Conservation (phyloP, 2,329 filamentous ascomycete genomes). For the Fusarium solani-melongenae region DNA sequence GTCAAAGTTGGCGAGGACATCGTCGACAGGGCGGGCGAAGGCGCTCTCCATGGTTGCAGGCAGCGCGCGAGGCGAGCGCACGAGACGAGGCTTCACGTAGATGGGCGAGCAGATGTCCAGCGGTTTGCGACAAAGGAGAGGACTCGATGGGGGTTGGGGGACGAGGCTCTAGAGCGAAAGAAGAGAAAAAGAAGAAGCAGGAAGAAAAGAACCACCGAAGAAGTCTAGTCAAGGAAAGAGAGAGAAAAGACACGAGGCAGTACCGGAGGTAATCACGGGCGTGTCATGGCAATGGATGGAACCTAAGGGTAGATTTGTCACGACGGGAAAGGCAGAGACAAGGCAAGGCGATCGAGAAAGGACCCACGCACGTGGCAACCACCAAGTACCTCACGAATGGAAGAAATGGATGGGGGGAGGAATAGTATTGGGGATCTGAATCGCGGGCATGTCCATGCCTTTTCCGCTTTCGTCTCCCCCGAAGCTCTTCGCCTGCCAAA, state of each 20-base stretch:
- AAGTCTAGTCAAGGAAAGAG: constrained; percentile 25
- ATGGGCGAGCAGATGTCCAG: background rate
- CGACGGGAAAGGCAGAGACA: constrained; percentile 24
- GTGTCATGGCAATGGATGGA: constrained; percentile 41
- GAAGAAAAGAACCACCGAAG: constrained; percentile 13
- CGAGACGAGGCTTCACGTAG: constrained; percentile 13
- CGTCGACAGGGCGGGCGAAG: constrained; percentile 66
- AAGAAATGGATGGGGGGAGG: background rate
- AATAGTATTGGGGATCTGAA: constrained; percentile 13
- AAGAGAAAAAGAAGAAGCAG: constrained; percentile 10
- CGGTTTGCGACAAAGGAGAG: constrained; percentile 28
- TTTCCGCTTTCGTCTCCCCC: constrained; percentile 7
- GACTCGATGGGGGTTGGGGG: background rate
- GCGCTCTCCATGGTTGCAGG: constrained; percentile 68
- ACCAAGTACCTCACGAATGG: constrained; percentile 19
- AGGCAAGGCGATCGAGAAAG: constrained; percentile 41
- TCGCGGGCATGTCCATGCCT: constrained; percentile 1
- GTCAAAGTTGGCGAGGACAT: constrained; percentile 69
- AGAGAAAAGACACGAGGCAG: constrained; percentile 29
- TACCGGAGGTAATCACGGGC: constrained; percentile 25
- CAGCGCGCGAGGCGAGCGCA: constrained; percentile 38
- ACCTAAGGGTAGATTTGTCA: constrained; percentile 41
- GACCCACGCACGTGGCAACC: constrained; percentile 49
- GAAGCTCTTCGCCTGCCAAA: constrained; percentile 24
- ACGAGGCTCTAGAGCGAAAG: constrained; percentile 13